These are phyloP conservation scores for Gossypium longicalyx DNA, from an alignment of 345 rosid species.

Conservation along the genomic window DNA sequence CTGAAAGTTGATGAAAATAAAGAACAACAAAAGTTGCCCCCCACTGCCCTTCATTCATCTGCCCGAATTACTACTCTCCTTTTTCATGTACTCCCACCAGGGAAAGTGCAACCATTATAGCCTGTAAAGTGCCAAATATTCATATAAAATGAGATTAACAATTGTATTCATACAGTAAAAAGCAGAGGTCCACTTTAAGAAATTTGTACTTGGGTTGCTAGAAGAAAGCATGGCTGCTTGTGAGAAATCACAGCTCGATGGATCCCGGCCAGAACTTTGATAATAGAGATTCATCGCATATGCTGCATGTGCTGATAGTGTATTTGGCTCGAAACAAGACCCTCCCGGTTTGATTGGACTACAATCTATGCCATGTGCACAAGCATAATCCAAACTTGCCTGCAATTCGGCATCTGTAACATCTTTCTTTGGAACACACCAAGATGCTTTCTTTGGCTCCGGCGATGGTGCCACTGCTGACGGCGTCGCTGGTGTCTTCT, in stretches of 20 bases:
- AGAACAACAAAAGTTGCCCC: background rate
- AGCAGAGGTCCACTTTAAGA: background rate
- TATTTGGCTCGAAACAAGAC: conserved; percentile 73
- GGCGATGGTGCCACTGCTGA: conserved; percentile 20
- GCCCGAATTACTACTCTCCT: background rate
- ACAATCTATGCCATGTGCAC: conserved; percentile 78
- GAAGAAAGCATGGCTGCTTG: conserved; percentile 52
- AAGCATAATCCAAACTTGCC: conserved; percentile 71
- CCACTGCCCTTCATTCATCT: background rate
- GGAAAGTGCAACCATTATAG: conserved; percentile 35
- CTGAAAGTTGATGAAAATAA: conserved; percentile 3
- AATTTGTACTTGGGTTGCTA: conserved; percentile 60
- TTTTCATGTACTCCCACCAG: conserved; percentile 24
- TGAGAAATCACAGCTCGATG: conserved; percentile 64
- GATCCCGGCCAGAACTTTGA: conserved; percentile 43
- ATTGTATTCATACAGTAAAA: background rate
- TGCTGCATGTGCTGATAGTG: conserved; percentile 66
- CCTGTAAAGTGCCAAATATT: conserved; percentile 25
- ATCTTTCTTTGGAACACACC: conserved; percentile 68
- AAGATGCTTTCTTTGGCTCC: conserved; percentile 33
- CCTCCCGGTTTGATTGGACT: conserved; percentile 75
- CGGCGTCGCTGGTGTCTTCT: background rate
- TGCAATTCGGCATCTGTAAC: conserved; percentile 54
- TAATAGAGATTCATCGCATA: conserved; percentile 83
- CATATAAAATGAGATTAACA: background rate